Conservation (phyloP, 73 alveolate species). For the Paramecium bursaria region DNA sequence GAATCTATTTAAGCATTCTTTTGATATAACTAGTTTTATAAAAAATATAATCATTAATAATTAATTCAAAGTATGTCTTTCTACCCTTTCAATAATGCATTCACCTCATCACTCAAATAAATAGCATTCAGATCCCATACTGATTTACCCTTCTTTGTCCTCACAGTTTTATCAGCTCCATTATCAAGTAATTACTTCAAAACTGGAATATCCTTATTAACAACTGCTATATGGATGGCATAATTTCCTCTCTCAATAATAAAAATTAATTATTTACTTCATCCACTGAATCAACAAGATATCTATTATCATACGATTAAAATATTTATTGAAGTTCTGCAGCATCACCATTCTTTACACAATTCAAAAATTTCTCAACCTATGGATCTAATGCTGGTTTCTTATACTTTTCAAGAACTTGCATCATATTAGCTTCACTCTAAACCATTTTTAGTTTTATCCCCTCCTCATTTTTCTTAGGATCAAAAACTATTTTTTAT, state of each 20-base stretch:
- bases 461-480: neutral
- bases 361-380: neutral
- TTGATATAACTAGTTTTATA: too few species aligned
- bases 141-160: slow-evolving; percentile 27
- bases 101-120: too few species aligned
- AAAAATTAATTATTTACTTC: too few species aligned
- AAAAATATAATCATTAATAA: too few species aligned
- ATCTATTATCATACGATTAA: neutral
- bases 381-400: neutral
- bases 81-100: too few species aligned
- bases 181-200: slow-evolving; percentile 6
- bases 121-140: too few species aligned
- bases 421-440: neutral
- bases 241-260: slow-evolving; percentile 28
- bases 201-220: neutral
- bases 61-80: too few species aligned
- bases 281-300: neutral
- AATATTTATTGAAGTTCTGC: slow-evolving; percentile 4
- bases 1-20: too few species aligned
- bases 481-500: neutral
- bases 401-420: slow-evolving; percentile 33
- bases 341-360: slow-evolving; percentile 28
- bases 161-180: slow-evolving; percentile 40
- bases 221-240: slow-evolving; percentile 25
- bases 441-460: slow-evolving; percentile 17